phyloP scores from a whole-genome alignment of 768 basidiomycete species.

The Suillus discolor region DNA sequence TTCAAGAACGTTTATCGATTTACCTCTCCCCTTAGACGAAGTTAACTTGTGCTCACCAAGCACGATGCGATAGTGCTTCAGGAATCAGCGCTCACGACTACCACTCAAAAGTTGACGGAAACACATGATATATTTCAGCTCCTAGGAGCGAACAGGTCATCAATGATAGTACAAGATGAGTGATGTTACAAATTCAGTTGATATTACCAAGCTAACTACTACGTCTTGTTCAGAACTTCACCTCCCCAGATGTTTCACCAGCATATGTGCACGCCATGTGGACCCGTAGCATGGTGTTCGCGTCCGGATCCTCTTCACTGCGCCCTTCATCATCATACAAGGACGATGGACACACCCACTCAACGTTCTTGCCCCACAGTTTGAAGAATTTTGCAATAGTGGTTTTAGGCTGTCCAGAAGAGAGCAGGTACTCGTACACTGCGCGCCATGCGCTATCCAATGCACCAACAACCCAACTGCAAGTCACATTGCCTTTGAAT shows the following conservation, averaged over 20 bases:
- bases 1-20: too few relatives aligned
- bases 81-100: not conserved
- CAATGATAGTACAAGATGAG: not conserved
- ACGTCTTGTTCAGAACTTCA: not conserved
- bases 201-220: not conserved
- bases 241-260: not conserved
- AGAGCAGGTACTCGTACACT: slow-evolving; percentile 28
- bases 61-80: not conserved
- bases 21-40: too few relatives aligned
- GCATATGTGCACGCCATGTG: slow-evolving; percentile 5
- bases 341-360: slow-evolving; percentile 24
- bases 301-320: not conserved
- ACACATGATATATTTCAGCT: not conserved
- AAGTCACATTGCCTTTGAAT: not conserved
- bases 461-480: slow-evolving; percentile 42
- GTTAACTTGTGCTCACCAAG: too few relatives aligned
- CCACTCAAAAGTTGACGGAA: not conserved
- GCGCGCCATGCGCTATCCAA: slow-evolving; percentile 41
- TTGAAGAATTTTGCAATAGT: slow-evolving; percentile 20
- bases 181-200: not conserved
- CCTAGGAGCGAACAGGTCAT: not conserved
- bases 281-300: not conserved
- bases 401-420: slow-evolving; percentile 15
- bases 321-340: not conserved
- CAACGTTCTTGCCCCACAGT: slow-evolving; percentile 34